Conservation (phyloP, 345 rosid genomes). For the Syzygium jambos region DNA sequence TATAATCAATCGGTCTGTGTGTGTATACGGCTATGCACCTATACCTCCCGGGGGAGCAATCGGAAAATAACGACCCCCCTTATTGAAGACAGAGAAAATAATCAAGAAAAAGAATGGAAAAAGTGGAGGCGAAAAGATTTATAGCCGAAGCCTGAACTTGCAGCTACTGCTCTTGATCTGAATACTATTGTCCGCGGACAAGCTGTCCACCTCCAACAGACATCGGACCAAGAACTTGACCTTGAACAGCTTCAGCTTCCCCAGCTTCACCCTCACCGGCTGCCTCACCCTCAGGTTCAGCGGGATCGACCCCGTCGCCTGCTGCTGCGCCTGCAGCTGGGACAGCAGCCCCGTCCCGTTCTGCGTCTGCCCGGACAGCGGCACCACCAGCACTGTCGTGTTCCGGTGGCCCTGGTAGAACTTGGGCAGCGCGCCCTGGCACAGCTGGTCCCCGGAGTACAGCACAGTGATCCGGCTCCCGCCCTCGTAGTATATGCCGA, state of each 20-base stretch:
- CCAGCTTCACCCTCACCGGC: conserved; percentile 75
- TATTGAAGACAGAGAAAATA: background rate
- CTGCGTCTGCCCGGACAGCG: conserved; percentile 42
- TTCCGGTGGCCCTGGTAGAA: conserved; percentile 91
- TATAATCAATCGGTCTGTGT: background rate
- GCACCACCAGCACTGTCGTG: conserved; percentile 52
- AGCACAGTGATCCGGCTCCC: conserved; percentile 69
- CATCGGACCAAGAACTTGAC: conserved; percentile 57
- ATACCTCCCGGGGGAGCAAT: background rate
- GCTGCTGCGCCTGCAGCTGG: conserved; percentile 31
- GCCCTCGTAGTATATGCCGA: conserved; percentile 73
- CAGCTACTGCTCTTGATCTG: conserved; percentile 50
- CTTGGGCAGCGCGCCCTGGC: conserved; percentile 70
- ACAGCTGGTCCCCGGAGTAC: conserved; percentile 36
- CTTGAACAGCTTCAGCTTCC: conserved; percentile 59
- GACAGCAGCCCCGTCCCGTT: conserved; percentile 35
- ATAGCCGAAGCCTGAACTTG: conserved; percentile 49
- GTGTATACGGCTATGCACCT: background rate
- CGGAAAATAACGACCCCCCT: background rate
- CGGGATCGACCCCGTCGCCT: conserved; percentile 43
- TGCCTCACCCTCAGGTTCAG: conserved; percentile 57
- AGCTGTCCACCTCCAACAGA: conserved; percentile 35
- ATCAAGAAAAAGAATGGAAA: background rate
- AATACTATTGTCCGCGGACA: conserved; percentile 33
- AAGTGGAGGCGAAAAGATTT: background rate